Conservation (phyloP, 192 early-diverging fungal genomes). For the Backusella macrospora region DNA sequence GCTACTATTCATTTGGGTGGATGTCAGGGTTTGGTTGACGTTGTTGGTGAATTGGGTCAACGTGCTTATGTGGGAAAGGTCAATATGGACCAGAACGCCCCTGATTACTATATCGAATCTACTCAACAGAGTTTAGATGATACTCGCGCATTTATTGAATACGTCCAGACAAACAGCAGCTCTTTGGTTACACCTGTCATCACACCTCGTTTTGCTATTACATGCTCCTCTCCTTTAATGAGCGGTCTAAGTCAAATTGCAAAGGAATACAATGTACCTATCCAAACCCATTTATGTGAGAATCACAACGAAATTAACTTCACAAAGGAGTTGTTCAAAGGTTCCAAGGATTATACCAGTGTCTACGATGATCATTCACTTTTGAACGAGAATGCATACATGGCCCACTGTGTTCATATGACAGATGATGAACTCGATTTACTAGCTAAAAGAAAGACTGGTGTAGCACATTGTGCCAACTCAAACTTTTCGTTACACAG, state of each 20-base stretch:
- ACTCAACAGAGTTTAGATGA: conserved; percentile 66
- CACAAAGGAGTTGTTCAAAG: conserved; percentile 75
- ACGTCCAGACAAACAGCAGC: conserved; percentile 46
- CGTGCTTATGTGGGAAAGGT: conserved; percentile 95
- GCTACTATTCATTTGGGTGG: conserved; percentile 86
- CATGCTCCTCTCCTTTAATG: conserved; percentile 75
- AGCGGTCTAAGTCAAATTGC: conserved; percentile 72
- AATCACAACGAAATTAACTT: conserved; percentile 79
- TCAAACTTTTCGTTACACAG: conserved; percentile 87
- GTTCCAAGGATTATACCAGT: conserved; percentile 67
- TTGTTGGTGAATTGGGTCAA: conserved; percentile 80
- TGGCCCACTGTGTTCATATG: conserved; percentile 95
- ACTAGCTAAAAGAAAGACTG: conserved; percentile 64
- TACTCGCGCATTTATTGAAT: conserved; percentile 69
- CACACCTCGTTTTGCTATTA: conserved; percentile 93
- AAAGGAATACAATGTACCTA: conserved; percentile 68
- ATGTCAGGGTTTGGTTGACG: conserved; percentile 71
- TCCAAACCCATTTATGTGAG: conserved; percentile 94
- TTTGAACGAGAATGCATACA: conserved; percentile 73
- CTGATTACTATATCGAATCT: conserved; percentile 76
- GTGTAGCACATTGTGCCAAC: conserved; percentile 91
- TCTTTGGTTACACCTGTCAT: conserved; percentile 75
- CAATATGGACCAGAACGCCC: conserved; percentile 92
- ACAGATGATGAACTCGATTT: conserved; percentile 69
- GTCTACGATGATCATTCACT: conserved; percentile 80